Conservation (phyloP, 2,329 filamentous ascomycete genomes). For the Apiospora malaysiana region DNA sequence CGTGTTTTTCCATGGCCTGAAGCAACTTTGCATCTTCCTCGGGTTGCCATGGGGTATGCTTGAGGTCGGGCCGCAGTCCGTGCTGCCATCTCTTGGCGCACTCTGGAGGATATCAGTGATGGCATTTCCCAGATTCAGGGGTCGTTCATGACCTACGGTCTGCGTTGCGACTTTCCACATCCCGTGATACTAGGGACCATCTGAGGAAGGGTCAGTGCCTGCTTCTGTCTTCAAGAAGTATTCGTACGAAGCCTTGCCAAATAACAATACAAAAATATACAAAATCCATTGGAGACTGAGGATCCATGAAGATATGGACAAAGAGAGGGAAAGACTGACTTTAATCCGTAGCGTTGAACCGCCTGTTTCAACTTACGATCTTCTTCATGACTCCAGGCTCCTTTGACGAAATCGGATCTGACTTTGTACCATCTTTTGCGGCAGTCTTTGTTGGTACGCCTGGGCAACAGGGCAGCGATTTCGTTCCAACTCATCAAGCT, state of each 20-base stretch:
- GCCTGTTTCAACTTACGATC: slow-evolving; percentile 12
- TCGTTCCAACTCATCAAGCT: slow-evolving; percentile 17
- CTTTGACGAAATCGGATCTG: slow-evolving; percentile 9
- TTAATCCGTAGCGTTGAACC: neutral
- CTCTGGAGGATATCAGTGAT: neutral
- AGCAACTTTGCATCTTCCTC: slow-evolving; percentile 11
- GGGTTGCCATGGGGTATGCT: slow-evolving; percentile 11
- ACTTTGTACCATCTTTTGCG: slow-evolving; percentile 20
- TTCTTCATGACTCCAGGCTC: slow-evolving; percentile 14
- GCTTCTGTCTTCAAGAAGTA: neutral
- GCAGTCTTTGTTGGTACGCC: slow-evolving; percentile 21
- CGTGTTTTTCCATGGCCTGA: slow-evolving; percentile 10
- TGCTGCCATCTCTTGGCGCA: slow-evolving; percentile 19
- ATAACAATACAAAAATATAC: too few species aligned
- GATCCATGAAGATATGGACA: neutral
- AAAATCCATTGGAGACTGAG: neutral
- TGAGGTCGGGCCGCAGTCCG: slow-evolving; percentile 5
- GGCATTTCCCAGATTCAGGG: too few species aligned
- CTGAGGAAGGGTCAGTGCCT: neutral
- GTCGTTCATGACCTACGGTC: neutral
- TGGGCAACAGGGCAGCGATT: slow-evolving; percentile 5
- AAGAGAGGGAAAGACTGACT: neutral
- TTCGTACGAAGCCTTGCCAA: neutral
- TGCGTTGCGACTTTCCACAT: slow-evolving; percentile 16
- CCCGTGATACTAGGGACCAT: neutral